phyloP scores from a whole-genome alignment of 495 filamentous ascomycete genomes.

The Penicillium simplicissimum region DNA sequence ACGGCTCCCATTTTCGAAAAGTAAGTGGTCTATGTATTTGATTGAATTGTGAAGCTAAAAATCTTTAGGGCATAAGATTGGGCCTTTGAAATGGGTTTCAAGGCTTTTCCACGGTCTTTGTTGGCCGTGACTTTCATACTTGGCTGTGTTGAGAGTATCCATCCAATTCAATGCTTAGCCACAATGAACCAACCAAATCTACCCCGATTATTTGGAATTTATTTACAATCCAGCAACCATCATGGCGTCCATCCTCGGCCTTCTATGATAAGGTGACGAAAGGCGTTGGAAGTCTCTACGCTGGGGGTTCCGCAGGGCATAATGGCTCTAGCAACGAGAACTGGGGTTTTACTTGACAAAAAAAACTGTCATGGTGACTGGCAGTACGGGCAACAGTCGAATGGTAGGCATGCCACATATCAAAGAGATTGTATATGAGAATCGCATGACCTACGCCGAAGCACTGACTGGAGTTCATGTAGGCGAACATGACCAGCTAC shows the following conservation, averaged over 20 bases:
- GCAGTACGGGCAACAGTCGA: conserved; percentile 13
- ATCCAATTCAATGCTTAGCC: neutral
- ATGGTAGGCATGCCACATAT: conserved; percentile 19
- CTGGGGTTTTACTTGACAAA: neutral
- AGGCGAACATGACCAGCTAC: conserved; percentile 18
- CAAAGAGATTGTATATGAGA: conserved; percentile 22
- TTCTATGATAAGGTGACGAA: neutral
- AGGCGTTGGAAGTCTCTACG: neutral
- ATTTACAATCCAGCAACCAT: neutral
- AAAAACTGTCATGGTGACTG: conserved; percentile 20
- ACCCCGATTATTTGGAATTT: neutral
- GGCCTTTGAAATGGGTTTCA: neutral
- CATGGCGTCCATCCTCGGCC: neutral
- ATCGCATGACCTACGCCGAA: conserved; percentile 16
- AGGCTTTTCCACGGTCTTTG: neutral
- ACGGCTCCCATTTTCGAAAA: neutral
- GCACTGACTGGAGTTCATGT: conserved; percentile 13
- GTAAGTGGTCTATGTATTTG: neutral
- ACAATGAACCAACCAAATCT: neutral
- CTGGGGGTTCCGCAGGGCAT: neutral
- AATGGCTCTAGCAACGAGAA: neutral
- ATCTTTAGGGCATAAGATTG: neutral
- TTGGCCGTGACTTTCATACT: neutral
- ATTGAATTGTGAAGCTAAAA: neutral
- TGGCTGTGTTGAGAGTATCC: conserved; percentile 1